Base-by-base conservation (phyloP, 2,329 filamentous ascomycete genomes). In the Phaeosphaeria sp. region DNA sequence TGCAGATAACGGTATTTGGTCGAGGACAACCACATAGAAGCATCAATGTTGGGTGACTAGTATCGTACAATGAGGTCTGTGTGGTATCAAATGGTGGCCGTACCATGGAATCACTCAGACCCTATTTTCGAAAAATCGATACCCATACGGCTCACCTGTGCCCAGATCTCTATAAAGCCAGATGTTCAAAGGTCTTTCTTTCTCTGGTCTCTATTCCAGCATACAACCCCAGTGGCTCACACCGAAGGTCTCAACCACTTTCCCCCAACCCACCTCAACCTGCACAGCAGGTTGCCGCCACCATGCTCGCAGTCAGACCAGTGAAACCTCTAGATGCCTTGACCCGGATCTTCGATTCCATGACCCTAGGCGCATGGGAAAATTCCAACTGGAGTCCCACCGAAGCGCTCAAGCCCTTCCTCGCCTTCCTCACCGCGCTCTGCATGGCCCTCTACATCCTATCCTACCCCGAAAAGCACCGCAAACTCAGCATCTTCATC, bases 381-480 rank as follows among this genome's bases (percentile, higher is more conserved):
- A 33, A 40, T 7, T n/a, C 7, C 9, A 11, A 7, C 13, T 49
- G 20, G n/a, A 17, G 3, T 17, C 8, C 3, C 11, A 15, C 20
- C 6, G 5, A 22, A 7, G 30, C 33, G 27, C 6, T 21, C 3
- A 25, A 39, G 4, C 27, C 36, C 9, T 5, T 43, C 11, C 22
- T 43, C 15, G n/a, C 36, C 5, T 25, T 17, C 18, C 22, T 51
- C 3, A 13, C 45, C 2, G 42, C 58, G 9, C 40, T 62, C 25
- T 5, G 25, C 9, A 65, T 48, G 42, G 53, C 49, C 1, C 44
- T 67, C 47, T 64, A 45, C 44, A 52, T 67, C 39, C 63, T 69
- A 52, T 57, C 64, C 8, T 63, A 61, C 48, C 67, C 67, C 2
- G 58, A 61, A 0, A 33, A 55, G 1, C 42, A 60, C 36, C 58